Base-by-base conservation (phyloP, 257 asterid genomes). In the Salvia miltiorrhiza region DNA sequence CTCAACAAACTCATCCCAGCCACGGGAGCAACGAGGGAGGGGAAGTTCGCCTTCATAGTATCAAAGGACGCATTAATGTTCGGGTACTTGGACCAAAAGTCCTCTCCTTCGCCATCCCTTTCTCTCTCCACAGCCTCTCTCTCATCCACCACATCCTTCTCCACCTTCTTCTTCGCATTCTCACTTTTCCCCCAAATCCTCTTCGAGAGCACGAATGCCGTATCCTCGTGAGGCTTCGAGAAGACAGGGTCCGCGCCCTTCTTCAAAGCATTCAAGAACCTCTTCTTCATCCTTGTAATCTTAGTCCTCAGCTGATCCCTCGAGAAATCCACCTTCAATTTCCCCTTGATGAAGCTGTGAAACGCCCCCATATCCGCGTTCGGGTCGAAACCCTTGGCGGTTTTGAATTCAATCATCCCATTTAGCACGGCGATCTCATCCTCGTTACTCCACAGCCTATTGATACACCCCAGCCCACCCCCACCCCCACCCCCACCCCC, bases 151-250 rank as follows among this genome's bases (percentile, higher is more conserved):
- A 14, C 70, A 70, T 1, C 39, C 61, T 47, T 56, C 6, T 41
- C 41, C 1, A 28, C 44, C 63, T 57, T 75, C 52, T 54, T 53
- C 10, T 43, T 71, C 41, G 2, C 80, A 45, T 44, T 54, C 39
- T 37, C 72, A 20, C 5, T 70, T 52, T 23, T 53, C 10, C 86
- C 96, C 94, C 94, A 88, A 13, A 83, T 72, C 49, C 49, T 77
- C 78, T 81, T 80, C 0, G 94, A 85, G 32, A 83, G 81, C 11
- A 77, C 81, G 23, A 76, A 85, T 0, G 30, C 7, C 65, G 43
- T 7, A 4, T 1, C 12, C 5, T 89, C 96, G 14, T 81, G 85
- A 8, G 85, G 76, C 75, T 78, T 87, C 7, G 83, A 45, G 17
- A 81, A 82, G 48, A 68, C 80, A 33, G 81, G 84, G 12, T 63